Conservation (phyloP, 1,139 yeast genomes). For the Suhomyces maxii region DNA sequence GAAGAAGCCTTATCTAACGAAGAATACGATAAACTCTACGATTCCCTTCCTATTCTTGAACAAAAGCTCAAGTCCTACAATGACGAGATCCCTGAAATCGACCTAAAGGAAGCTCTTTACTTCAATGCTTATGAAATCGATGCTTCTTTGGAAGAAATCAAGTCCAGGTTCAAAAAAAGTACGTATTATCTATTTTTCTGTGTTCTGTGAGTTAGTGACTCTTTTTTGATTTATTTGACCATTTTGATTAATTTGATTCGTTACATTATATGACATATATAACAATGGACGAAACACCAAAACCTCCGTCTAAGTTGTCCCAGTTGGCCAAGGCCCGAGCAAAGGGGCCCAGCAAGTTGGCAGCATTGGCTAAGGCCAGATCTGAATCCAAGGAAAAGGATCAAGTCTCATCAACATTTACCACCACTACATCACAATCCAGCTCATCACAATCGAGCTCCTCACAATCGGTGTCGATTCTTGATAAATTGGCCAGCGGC, state of each 20-base stretch:
- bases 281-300: neutral
- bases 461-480: slow-evolving; percentile 12
- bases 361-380: slow-evolving; percentile 49
- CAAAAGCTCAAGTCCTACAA: slow-evolving; percentile 35
- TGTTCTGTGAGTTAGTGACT: slow-evolving; percentile 1
- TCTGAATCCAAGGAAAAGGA: slow-evolving; percentile 15
- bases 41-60: slow-evolving; percentile 42
- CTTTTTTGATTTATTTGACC: slow-evolving; percentile 1
- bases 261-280: no score
- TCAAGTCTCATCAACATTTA: no score
- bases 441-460: no score
- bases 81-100: slow-evolving; percentile 50
- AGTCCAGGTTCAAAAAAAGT: slow-evolving; percentile 45
- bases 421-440: neutral
- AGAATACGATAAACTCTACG: slow-evolving; percentile 51
- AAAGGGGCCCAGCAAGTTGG: slow-evolving; percentile 25
- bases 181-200: slow-evolving; percentile 27
- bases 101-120: slow-evolving; percentile 61
- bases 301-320: slow-evolving; percentile 15
- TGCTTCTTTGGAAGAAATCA: slow-evolving; percentile 54
- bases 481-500: slow-evolving; percentile 7
- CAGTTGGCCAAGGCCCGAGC: slow-evolving; percentile 16
- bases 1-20: slow-evolving; percentile 47
- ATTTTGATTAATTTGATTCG: no score
- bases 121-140: slow-evolving; percentile 58